Evolutionary conservation across 73 alveolate species (phyloP).

Genomic region (Halteria grandinella): DNA sequence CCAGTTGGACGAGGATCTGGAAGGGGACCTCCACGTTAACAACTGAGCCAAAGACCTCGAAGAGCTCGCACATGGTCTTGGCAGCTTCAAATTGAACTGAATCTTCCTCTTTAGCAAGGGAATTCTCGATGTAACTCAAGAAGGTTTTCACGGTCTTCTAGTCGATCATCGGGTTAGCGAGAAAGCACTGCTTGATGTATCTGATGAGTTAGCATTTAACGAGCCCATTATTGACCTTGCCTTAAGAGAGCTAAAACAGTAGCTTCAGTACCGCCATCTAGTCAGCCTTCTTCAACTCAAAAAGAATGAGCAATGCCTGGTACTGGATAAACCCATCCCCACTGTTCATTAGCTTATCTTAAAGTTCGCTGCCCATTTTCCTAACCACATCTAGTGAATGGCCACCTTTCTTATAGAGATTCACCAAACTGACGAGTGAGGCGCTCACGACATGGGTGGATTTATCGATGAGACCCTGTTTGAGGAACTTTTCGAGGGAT

Average conservation of each 20-base stretch:
- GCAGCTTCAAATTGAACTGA: slow-evolving; percentile 88
- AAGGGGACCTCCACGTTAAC: slow-evolving; percentile 73
- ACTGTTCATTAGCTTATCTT: slow-evolving; percentile 74
- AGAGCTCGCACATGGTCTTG: slow-evolving; percentile 80
- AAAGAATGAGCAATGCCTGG: slow-evolving; percentile 84
- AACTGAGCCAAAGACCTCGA: slow-evolving; percentile 68
- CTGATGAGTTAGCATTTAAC: slow-evolving; percentile 87
- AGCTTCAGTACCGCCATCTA: slow-evolving; percentile 83
- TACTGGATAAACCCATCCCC: slow-evolving; percentile 80
- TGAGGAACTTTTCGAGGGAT: slow-evolving; percentile 86
- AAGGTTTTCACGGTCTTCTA: slow-evolving; percentile 56
- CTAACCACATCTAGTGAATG: slow-evolving; percentile 78
- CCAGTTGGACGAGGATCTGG: slow-evolving; percentile 64
- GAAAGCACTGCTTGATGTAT: slow-evolving; percentile 71
- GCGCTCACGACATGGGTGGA: slow-evolving; percentile 82
- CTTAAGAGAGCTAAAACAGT: slow-evolving; percentile 65
- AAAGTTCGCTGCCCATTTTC: slow-evolving; percentile 86
- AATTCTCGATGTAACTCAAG: slow-evolving; percentile 62
- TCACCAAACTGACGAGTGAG: slow-evolving; percentile 81
- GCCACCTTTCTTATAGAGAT: slow-evolving; percentile 74
- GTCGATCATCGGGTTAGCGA: slow-evolving; percentile 74
- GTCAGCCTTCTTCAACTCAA: slow-evolving; percentile 87
- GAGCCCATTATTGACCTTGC: slow-evolving; percentile 62
- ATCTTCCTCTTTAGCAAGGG: slow-evolving; percentile 81
- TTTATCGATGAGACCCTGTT: slow-evolving; percentile 79